Evolutionary conservation across 306 rosid species (phyloP), one percentile per base, ranked within the genome.

Genomic region (Geum urbanum): DNA sequence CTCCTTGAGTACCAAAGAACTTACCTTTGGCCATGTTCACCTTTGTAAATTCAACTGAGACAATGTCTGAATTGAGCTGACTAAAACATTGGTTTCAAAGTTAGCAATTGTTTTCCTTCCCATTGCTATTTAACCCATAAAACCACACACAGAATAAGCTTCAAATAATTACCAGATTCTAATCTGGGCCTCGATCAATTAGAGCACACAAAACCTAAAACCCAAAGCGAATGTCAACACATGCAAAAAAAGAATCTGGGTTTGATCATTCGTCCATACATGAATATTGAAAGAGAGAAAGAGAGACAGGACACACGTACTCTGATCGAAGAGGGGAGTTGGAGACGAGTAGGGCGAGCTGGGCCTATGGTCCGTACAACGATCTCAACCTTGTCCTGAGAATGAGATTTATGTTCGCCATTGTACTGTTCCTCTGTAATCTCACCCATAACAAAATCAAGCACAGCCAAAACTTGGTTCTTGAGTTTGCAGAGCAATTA

Each of bases 351-450:
- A 63, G 98, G 96, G 55, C 86, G 96, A 70, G 91, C 54, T 16
- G 97, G 98, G 78, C 97, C 98, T 41, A 90, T 78, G 56, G 95
- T 87, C 71, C 85, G 85, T 71, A 94, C 84, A 52, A 90, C 56
- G 80, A 94, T 85, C 39, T 87, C 95, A 9, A 90, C 88, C 82
- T 70, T 67, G 63, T 40, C 22, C 63, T 32, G 37, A 32, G 37
- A 61, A 41, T 18, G n/a, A 56, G 12, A 45, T 46, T 68, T 77
- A 27, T 35, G 37, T 41, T 22, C 72, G 35, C 69, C 57, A 61
- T 49, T 24, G 63, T 3, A 37, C 46, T 71, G 56, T 46, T 72
- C 88, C 52, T 84, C 86, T 10, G 70, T 74, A 53, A 87, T 88
- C 78, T 85, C 97, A 49, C 43, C 88, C 94, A 85, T 84, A 32